Percentiles rank a stretch among this genome's conserved stretches.
These are phyloP conservation scores for Serendipita sp. DNA, from an alignment of 768 basidiomycete genomes.

Conservation along the genomic window DNA sequence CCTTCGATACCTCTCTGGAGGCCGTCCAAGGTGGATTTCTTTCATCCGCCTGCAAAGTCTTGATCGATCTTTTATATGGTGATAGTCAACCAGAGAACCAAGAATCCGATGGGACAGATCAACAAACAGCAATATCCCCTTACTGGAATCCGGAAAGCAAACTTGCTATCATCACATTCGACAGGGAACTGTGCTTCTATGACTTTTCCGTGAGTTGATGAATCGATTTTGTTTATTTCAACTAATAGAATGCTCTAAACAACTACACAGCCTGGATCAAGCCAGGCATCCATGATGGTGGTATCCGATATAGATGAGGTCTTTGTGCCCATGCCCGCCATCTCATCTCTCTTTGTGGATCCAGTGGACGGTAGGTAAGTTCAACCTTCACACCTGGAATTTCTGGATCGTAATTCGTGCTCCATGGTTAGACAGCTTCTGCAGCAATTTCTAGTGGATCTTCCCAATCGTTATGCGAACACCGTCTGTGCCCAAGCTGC, in stretches of 20 bases:
- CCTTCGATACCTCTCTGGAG: constrained; percentile 64
- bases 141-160: constrained; percentile 38
- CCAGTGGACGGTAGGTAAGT: constrained; percentile 49
- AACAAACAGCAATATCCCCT: constrained; percentile 11
- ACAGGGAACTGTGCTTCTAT: constrained; percentile 69
- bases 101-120: constrained; percentile 19
- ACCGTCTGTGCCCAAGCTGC: constrained; percentile 36
- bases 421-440: neutral
- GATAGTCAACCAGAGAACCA: constrained; percentile 23
- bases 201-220: constrained; percentile 56
- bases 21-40: constrained; percentile 57
- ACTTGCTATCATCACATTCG: constrained; percentile 74
- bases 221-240: constrained; percentile 13
- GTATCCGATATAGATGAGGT: constrained; percentile 85
- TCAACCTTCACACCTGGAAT: neutral
- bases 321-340: constrained; percentile 58
- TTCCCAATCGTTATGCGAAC: constrained; percentile 46
- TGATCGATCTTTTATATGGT: constrained; percentile 53
- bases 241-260: neutral
- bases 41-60: constrained; percentile 40
- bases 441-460: neutral
- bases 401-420: neutral
- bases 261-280: constrained; percentile 24
- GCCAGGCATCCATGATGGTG: constrained; percentile 50
- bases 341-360: constrained; percentile 48